Percentiles rank a stretch among this genome's conserved stretches.
Evolutionary conservation across 2,329 filamentous ascomycete species (phyloP).

Genomic region (Paecilomyces formosus): DNA sequence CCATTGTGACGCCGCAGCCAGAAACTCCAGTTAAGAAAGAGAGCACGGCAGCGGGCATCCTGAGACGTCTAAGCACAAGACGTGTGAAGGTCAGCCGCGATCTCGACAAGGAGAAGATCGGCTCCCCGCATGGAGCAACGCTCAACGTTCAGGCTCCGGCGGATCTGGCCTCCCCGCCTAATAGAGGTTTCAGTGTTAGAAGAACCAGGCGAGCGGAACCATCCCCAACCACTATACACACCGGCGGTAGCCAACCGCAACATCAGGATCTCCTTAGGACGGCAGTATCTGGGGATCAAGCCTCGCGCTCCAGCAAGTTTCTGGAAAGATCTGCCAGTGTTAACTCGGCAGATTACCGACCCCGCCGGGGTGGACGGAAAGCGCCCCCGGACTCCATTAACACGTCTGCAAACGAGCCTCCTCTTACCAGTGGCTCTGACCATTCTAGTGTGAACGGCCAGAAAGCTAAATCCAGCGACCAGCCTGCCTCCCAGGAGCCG

Average conservation of each 20-base stretch:
- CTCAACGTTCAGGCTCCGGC: conserved; percentile 73
- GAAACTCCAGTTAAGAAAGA: conserved; percentile 70
- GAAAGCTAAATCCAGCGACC: conserved; percentile 40
- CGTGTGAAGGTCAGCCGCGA: conserved; percentile 51
- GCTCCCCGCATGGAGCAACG: conserved; percentile 62
- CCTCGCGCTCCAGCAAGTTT: conserved; percentile 57
- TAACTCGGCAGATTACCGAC: conserved; percentile 74
- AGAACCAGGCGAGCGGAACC: conserved; percentile 49
- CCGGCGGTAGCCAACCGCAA: conserved; percentile 57
- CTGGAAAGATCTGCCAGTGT: conserved; percentile 86
- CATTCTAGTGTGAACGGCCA: conserved; percentile 52
- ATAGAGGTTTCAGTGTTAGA: conserved; percentile 85
- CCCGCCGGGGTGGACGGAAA: conserved; percentile 51
- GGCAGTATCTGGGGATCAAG: conserved; percentile 54
- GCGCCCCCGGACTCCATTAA: conserved; percentile 48
- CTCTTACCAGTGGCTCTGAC: conserved; percentile 71
- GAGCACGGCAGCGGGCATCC: conserved; percentile 72
- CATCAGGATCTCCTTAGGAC: conserved; percentile 73
- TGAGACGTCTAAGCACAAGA: conserved; percentile 88
- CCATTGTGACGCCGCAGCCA: conserved; percentile 49
- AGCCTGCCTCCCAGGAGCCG: conserved; percentile 40
- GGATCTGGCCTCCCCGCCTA: conserved; percentile 57
- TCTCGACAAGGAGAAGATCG: conserved; percentile 42
- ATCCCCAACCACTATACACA: conserved; percentile 49
- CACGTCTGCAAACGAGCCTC: conserved; percentile 55